phyloP scores from a whole-genome alignment of 2,329 filamentous ascomycete genomes.

The Microsporum audouinii region DNA sequence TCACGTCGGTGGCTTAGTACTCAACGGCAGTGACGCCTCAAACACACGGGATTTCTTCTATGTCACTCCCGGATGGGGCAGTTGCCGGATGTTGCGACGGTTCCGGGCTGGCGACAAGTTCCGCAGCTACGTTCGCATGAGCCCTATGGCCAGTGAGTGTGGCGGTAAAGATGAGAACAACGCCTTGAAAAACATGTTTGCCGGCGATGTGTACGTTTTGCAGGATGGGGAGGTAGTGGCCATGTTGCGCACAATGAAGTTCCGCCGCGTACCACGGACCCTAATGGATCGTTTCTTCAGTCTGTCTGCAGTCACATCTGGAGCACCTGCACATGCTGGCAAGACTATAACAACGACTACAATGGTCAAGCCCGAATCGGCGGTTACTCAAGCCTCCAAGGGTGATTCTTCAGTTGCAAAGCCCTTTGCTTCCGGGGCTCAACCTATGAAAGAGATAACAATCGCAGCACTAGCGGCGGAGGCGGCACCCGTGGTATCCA shows the following conservation, averaged over 20 bases:
- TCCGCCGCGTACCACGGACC: constrained; percentile 24
- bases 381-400: too few relatives aligned
- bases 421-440: too few relatives aligned
- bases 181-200: constrained; percentile 22
- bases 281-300: constrained; percentile 33
- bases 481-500: not conserved
- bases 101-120: constrained; percentile 21
- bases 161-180: not conserved
- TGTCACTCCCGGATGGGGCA: constrained; percentile 28
- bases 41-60: constrained; percentile 23
- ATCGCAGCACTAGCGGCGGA: not conserved
- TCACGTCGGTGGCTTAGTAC: constrained; percentile 30
- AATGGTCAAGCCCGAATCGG: not conserved
- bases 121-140: constrained; percentile 24
- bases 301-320: not conserved
- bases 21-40: constrained; percentile 24
- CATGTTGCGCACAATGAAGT: constrained; percentile 21
- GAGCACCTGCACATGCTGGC: not conserved
- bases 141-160: constrained; percentile 19
- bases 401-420: too few relatives aligned
- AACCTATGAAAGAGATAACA: too few relatives aligned
- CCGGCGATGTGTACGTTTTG: constrained; percentile 22
- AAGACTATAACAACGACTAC: not conserved
- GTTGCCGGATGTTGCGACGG: constrained; percentile 21
- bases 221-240: constrained; percentile 22